Percentiles rank a stretch among this genome's conserved stretches.
These are phyloP conservation scores for Lodderomyces orthopsilosis DNA, from an alignment of 1,139 yeast species.

Conservation along the genomic window DNA sequence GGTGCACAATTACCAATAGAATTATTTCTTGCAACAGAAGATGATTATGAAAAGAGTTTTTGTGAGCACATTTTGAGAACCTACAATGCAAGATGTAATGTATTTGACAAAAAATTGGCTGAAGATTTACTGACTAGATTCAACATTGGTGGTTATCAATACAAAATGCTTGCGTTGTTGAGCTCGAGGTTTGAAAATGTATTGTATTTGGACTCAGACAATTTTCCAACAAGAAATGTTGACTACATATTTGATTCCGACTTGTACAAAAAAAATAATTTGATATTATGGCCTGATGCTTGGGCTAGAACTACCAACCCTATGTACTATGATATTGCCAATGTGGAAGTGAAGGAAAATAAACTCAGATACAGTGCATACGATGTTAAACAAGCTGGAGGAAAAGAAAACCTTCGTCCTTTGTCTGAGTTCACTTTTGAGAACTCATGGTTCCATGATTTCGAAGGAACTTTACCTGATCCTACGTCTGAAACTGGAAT, in stretches of 20 bases:
- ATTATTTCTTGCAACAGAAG: conserved; percentile 50
- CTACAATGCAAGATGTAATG: conserved; percentile 55
- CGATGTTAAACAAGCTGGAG: conserved; percentile 28
- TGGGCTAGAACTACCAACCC: conserved; percentile 53
- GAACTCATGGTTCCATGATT: conserved; percentile 48
- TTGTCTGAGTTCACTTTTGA: conserved; percentile 30
- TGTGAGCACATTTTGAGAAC: conserved; percentile 51
- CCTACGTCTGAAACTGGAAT: conserved; percentile 67
- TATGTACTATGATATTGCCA: conserved; percentile 44
- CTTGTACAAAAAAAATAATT: conserved; percentile 38
- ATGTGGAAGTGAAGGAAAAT: conserved; percentile 34
- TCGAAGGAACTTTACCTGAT: conserved; percentile 57
- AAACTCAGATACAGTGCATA: conserved; percentile 34
- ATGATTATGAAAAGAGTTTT: conserved; percentile 49
- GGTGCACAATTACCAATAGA: conserved; percentile 45
- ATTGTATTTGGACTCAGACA: conserved; percentile 66
- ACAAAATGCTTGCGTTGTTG: conserved; percentile 59
- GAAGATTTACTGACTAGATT: conserved; percentile 25
- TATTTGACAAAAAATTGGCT: conserved; percentile 35
- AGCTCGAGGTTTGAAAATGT: conserved; percentile 58
- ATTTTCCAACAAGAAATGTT: conserved; percentile 53
- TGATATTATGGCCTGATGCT: conserved; percentile 53
- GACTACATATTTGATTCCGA: conserved; percentile 44
- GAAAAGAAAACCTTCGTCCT: conserved; percentile 22
- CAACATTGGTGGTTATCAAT: conserved; percentile 56